Percentiles rank a stretch among this genome's conserved stretches.
phyloP scores from a whole-genome alignment of 495 filamentous ascomycete species.

The Hypoxylon lenormandii region DNA sequence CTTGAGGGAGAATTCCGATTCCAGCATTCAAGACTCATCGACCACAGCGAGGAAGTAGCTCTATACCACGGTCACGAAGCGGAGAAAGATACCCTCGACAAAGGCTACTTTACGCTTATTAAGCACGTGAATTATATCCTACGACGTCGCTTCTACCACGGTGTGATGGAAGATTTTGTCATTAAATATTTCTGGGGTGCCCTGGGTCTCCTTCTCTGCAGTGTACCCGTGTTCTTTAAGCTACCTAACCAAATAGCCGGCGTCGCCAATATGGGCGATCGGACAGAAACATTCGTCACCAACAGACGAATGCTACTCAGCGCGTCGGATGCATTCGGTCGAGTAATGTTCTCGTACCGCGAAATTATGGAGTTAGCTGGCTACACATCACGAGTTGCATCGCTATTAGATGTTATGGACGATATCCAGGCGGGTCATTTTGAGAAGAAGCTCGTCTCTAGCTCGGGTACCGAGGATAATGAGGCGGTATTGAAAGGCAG shows the following conservation, averaged over 20 bases:
- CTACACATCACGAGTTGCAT: constrained; percentile 91
- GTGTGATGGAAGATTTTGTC: constrained; percentile 98
- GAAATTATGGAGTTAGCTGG: constrained; percentile 95
- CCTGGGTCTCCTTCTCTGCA: constrained; percentile 90
- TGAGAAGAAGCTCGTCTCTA: constrained; percentile 94
- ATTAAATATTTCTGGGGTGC: constrained; percentile 99
- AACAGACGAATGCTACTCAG: constrained; percentile 90
- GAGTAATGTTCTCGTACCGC: constrained; percentile 98
- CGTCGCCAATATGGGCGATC: constrained; percentile 83
- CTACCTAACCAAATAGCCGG: constrained; percentile 74
- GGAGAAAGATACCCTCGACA: constrained; percentile 96
- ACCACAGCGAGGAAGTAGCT: constrained; percentile 94
- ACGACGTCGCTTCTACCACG: constrained; percentile 88
- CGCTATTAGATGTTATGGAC: constrained; percentile 91
- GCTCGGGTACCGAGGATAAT: constrained; percentile 80
- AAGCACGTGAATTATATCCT: constrained; percentile 98
- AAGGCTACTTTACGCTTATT: constrained; percentile 98
- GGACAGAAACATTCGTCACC: constrained; percentile 95
- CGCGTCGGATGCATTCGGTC: constrained; percentile 94
- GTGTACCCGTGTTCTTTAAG: constrained; percentile 94
- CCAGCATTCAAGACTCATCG: constrained; percentile 91
- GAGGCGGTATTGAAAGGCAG: constrained; percentile 81
- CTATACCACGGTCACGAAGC: constrained; percentile 93
- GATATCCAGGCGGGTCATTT: constrained; percentile 89
- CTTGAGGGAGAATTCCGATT: constrained; percentile 97